These are phyloP conservation scores for Rosa lucieae DNA, from an alignment of 306 rosid genomes.

Conservation along the genomic window DNA sequence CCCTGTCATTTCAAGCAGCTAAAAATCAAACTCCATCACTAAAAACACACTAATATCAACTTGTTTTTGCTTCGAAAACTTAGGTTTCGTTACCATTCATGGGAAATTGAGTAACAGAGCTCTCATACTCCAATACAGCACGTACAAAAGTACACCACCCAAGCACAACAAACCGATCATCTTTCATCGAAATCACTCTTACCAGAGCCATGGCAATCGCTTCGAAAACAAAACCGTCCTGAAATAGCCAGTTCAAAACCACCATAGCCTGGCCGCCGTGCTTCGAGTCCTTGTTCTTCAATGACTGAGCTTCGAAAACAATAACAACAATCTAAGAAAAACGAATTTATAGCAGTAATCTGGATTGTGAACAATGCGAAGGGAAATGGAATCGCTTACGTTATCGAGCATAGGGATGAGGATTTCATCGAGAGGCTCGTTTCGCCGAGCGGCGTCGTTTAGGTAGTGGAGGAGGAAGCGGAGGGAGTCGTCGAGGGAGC, in stretches of 20 bases:
- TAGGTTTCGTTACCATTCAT: constrained; percentile 43
- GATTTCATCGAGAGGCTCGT: constrained; percentile 44
- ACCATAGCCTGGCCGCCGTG: constrained; percentile 64
- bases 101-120: constrained; percentile 36
- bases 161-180: constrained; percentile 65
- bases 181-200: constrained; percentile 44
- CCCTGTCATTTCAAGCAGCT: constrained; percentile 42
- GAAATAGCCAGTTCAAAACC: constrained; percentile 80
- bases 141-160: constrained; percentile 88
- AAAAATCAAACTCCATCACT: neutral
- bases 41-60: neutral
- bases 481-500: constrained; percentile 57
- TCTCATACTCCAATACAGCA: constrained; percentile 53
- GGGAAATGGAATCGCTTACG: constrained; percentile 29
- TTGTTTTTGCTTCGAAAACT: neutral
- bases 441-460: constrained; percentile 47
- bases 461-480: constrained; percentile 69
- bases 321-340: neutral
- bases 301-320: constrained; percentile 33
- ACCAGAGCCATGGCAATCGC: constrained; percentile 54
- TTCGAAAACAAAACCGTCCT: constrained; percentile 56
- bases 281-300: constrained; percentile 62
- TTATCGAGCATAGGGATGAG: constrained; percentile 73
- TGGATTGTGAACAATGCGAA: neutral
- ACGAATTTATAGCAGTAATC: too few species aligned